Percentiles rank a stretch among this genome's conserved stretches.
Conservation (phyloP, 2,329 filamentous ascomycete species). For the Ceratocystiopsis minuta region DNA sequence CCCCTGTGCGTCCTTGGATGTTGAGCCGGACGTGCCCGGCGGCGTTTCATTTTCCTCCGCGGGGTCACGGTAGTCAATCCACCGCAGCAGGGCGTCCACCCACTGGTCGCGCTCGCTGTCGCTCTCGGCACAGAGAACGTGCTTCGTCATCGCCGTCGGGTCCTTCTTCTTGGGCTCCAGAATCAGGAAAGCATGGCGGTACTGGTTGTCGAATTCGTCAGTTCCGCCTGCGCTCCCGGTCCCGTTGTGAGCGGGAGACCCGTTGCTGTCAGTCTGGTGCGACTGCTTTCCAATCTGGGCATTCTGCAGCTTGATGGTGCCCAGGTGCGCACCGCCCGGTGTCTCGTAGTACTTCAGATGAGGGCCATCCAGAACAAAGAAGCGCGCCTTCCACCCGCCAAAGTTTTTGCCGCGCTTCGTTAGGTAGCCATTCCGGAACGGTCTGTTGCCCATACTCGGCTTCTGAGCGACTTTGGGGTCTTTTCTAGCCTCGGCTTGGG, state of each 20-base stretch:
- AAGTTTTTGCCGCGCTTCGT: constrained; percentile 98
- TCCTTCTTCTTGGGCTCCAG: constrained; percentile 95
- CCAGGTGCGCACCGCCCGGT: constrained; percentile 75
- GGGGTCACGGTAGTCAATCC: constrained; percentile 59
- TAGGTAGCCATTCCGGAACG: constrained; percentile 71
- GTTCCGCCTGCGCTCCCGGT: constrained; percentile 5
- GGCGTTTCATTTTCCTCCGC: constrained; percentile 30
- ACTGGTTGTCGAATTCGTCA: constrained; percentile 81
- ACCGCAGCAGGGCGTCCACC: constrained; percentile 78
- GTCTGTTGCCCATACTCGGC: constrained; percentile 43
- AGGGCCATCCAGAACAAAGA: constrained; percentile 43
- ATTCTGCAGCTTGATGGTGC: constrained; percentile 78
- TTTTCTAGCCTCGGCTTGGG: constrained; percentile 14
- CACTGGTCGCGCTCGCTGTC: constrained; percentile 83
- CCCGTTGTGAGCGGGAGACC: constrained; percentile 36
- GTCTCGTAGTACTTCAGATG: constrained; percentile 76
- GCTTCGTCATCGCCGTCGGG: constrained; percentile 68
- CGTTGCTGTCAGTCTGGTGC: constrained; percentile 39
- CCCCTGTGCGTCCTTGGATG: constrained; percentile 18
- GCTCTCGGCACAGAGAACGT: constrained; percentile 90
- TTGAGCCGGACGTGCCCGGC: not conserved
- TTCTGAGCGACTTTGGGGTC: constrained; percentile 19
- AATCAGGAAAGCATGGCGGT: constrained; percentile 88
- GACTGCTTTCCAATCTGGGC: constrained; percentile 92
- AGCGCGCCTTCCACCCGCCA: constrained; percentile 85